These are phyloP conservation scores for Pseudozyma thailandica DNA, from an alignment of 1,284 basidiomycete genomes.

Conservation along the genomic window DNA sequence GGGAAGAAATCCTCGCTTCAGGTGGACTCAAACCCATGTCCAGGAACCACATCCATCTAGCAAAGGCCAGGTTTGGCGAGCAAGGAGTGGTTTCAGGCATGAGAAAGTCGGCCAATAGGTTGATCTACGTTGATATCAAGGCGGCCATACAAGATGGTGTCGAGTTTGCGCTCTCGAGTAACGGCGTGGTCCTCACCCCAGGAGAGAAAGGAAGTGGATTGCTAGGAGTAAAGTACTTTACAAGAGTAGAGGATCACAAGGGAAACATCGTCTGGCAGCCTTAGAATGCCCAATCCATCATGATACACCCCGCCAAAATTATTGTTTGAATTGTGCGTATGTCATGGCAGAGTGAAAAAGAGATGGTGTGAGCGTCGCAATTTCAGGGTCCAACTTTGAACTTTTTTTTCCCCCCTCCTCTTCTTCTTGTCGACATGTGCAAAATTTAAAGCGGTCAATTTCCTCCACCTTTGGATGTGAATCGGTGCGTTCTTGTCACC, in stretches of 20 bases:
- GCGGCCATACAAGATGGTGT: constrained; percentile 78
- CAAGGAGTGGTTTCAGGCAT: constrained; percentile 80
- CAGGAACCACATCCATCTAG: constrained; percentile 88
- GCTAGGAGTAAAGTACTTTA: constrained; percentile 49
- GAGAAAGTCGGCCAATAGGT: constrained; percentile 77
- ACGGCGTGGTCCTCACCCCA: constrained; percentile 83
- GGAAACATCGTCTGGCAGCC: constrained; percentile 50
- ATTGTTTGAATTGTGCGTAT: neutral
- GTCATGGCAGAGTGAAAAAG: neutral
- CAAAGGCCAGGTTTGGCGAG: constrained; percentile 74
- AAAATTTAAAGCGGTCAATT: neutral
- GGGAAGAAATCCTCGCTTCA: constrained; percentile 58
- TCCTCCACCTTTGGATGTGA: constrained; percentile 6
- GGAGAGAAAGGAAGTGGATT: constrained; percentile 69
- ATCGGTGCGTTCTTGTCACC: constrained; percentile 1
- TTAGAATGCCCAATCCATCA: no score
- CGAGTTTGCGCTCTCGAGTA: constrained; percentile 79
- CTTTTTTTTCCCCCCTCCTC: neutral
- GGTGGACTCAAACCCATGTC: constrained; percentile 84
- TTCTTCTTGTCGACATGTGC: neutral
- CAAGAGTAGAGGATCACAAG: constrained; percentile 40
- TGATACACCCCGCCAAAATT: neutral
- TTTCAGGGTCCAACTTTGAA: constrained; percentile 28
- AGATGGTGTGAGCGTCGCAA: neutral
- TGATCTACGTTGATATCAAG: constrained; percentile 80